Base-by-base conservation (phyloP, 495 filamentous ascomycete species). In the Penicillium riverlandense region DNA sequence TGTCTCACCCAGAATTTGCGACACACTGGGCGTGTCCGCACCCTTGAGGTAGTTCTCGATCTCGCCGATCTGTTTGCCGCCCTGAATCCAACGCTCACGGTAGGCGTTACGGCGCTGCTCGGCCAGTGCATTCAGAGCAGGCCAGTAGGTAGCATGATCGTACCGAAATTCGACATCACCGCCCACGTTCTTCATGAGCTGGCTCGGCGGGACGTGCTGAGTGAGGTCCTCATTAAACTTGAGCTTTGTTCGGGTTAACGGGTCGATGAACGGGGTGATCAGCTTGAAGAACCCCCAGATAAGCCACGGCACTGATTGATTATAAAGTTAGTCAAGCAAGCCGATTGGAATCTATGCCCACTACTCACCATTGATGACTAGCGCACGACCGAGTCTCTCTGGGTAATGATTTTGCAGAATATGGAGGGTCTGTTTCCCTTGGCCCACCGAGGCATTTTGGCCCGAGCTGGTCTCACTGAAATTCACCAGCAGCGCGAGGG, bases 321-420 rank as follows among this genome's bases (percentile, higher is more conserved):
- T 31, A 11, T 7, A 35, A 34, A 7, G 37, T 47, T 27, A 48
- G 53, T 29, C 29, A 48, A 44, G 15, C 10, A 27, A 4, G 22
- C 22, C 22, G 22, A 22, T 4, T 22, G 22, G 22, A 6, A 4
- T 22, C 6, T 4, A 22, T 4, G 22, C 22, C 22, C 22, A 30
- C 27, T 29, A 66, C 81, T 61, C 62, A 90, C 88, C 75, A 47
- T 97, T 92, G 54, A 85, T 85, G 38, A 96, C 85, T 47, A 95
- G 76, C 1, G 91, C 88, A 45, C 82, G 77, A 11, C 92, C 92
- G n/a, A 98, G 64, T 43, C 92, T 71, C 68, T 98, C 92, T 0
- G 92, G 92, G 58, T 95, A 96, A 58, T 98, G 90, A 40, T 83
- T 86, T 62, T 98, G 92, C 37, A 98, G 70, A 53, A 98, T 96